Evolutionary conservation across 1,284 basidiomycete genomes (phyloP).

Genomic region (Golubevia pallescens): DNA sequence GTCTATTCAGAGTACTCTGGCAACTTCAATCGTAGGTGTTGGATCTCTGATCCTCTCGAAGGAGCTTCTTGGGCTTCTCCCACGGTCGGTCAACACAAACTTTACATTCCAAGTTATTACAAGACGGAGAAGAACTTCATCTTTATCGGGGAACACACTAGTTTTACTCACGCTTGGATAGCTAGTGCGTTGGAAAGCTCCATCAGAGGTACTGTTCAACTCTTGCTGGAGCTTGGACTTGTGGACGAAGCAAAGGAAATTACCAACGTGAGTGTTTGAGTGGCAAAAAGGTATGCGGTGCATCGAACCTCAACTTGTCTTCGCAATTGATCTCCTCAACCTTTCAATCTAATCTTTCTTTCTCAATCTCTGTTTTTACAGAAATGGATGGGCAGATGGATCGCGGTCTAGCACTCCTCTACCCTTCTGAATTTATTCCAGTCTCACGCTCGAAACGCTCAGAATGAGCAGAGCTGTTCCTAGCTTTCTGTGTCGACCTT

Average conservation of each 20-base stretch:
- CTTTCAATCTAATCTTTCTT: neutral
- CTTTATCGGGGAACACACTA: slow-evolving; percentile 44
- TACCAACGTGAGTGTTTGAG: neutral
- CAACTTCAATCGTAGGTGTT: slow-evolving; percentile 29
- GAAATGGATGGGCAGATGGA: no score
- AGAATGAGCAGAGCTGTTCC: no score
- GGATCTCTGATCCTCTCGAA: slow-evolving; percentile 28
- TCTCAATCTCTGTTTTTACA: neutral
- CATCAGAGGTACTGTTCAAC: slow-evolving; percentile 33
- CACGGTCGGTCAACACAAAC: slow-evolving; percentile 31
- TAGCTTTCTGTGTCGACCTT: no score
- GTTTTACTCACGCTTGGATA: slow-evolving; percentile 41
- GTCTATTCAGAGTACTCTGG: slow-evolving; percentile 38
- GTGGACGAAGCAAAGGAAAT: slow-evolving; percentile 45
- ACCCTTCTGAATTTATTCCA: no score
- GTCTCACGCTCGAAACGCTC: no score
- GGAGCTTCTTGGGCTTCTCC: slow-evolving; percentile 37
- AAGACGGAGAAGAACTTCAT: slow-evolving; percentile 34
- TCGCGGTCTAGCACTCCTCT: no score
- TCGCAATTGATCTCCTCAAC: neutral
- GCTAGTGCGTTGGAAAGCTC: slow-evolving; percentile 32
- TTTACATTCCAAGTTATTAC: slow-evolving; percentile 41
- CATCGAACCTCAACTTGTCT: neutral
- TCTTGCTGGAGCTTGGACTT: slow-evolving; percentile 37
- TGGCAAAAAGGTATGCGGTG: neutral